Base-by-base conservation (phyloP, 495 filamentous ascomycete species). In the Podospora sp. region DNA sequence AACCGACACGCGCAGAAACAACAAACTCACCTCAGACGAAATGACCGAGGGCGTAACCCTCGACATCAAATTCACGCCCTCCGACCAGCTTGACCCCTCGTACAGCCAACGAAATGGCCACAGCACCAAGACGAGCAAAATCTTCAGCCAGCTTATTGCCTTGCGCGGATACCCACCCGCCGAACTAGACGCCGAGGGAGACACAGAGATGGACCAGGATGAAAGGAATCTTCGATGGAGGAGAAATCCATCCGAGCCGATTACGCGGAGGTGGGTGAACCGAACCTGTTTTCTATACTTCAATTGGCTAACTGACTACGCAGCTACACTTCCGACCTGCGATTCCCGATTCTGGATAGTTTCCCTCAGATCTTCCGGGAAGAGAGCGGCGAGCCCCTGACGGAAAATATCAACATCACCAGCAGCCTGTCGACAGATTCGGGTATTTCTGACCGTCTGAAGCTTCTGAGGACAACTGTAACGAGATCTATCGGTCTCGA, bases 311-410 rank as follows among this genome's bases (percentile, higher is more conserved):
- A 35, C 58, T 35, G 14, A 62, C 59, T 22, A 25, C 33, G 24
- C 33, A 81, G 82, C 65, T 79, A 82, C 70, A 67, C 71, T 60
- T 87, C 87, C 21, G 65, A 80, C 4, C 82, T 96, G 20, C 78
- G 82, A 6, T 93, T 92, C 75, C 93, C 95, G 3, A 75, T 93
- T 14, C 84, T 96, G 29, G 88, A 94, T 74, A 96, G 92, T 77
- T 97, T 91, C 81, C 95, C 85, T 46, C 79, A 66, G 35, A 91
- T 90, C 67, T 94, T 89, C 80, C 80, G 76, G 59, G 14, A 61
- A 21, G 24, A 26, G 20, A 40, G 18, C 35, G 66, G 70, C 51
- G 79, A 56, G 65, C 75, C 76, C 35, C 67, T 81, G 24, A 77
- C 68, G 46, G 74, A 69, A 7, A 75, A 78, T n/a, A 62, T 91